phyloP scores from a whole-genome alignment of 2,329 filamentous ascomycete genomes.

The Ceratocystis cacaofunesta region DNA sequence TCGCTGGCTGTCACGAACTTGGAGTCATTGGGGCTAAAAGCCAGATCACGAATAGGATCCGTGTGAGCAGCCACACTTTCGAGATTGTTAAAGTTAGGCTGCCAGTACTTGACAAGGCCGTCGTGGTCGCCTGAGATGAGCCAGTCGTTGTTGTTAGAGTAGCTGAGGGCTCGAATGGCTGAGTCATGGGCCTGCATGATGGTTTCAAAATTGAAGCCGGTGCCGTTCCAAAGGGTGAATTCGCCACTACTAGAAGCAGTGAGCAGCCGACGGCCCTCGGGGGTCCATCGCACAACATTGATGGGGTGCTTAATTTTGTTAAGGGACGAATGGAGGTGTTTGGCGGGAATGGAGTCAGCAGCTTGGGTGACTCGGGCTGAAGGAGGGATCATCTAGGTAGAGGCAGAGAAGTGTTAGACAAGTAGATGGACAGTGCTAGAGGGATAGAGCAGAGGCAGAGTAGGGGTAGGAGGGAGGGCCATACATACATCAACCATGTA shows the following conservation, averaged over 20 bases:
- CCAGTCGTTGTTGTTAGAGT: conserved; percentile 96
- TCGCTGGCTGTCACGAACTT: conserved; percentile 96
- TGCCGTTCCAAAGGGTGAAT: conserved; percentile 97
- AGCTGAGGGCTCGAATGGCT: conserved; percentile 66
- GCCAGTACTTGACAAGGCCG: conserved; percentile 95
- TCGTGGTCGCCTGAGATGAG: conserved; percentile 90
- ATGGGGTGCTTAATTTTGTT: conserved; percentile 98
- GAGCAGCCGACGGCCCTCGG: conserved; percentile 77
- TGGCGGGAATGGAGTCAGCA: conserved; percentile 80
- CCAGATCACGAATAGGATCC: conserved; percentile 78
- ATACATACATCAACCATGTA: conserved; percentile 71
- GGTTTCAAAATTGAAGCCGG: conserved; percentile 97
- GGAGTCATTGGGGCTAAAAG: conserved; percentile 83
- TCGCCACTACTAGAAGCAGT: conserved; percentile 94
- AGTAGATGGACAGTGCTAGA: background rate
- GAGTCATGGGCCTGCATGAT: conserved; percentile 97
- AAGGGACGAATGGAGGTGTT: conserved; percentile 90
- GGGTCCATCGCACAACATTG: conserved; percentile 95
- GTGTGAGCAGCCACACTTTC: conserved; percentile 84
- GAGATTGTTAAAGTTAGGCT: conserved; percentile 97
- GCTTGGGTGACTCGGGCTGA: conserved; percentile 57
- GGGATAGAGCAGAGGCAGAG: background rate
- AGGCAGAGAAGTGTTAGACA: background rate
- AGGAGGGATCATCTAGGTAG: conserved; percentile 65
- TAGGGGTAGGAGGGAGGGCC: background rate